Conservation (phyloP, 345 rosid genomes). For the Gossypium sturtianum region DNA sequence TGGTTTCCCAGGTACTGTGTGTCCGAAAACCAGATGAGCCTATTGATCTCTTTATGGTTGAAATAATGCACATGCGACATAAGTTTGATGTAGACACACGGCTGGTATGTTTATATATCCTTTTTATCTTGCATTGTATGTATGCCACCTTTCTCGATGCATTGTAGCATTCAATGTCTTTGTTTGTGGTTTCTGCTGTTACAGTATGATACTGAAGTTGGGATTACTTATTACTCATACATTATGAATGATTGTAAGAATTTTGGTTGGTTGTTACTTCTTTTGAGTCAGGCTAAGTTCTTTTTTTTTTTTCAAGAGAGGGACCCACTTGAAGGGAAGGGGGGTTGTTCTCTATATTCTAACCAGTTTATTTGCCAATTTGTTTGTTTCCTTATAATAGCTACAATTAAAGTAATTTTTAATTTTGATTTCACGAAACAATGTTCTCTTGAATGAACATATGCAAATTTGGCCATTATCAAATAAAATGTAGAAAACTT, state of each 20-base stretch:
- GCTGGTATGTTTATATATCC: constrained; percentile 42
- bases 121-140: background rate
- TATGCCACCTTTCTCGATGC: background rate
- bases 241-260: background rate
- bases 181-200: background rate
- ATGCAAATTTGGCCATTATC: background rate
- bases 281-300: background rate
- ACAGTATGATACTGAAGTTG: too few relatives aligned
- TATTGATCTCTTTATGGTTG: constrained; percentile 96
- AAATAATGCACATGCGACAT: constrained; percentile 99
- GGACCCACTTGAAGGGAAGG: background rate
- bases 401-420: background rate
- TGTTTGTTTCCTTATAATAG: background rate
- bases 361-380: background rate
- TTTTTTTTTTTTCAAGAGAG: background rate
- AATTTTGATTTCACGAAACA: background rate
- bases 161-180: background rate
- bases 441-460: background rate
- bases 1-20: constrained; percentile 68
- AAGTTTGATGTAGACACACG: constrained; percentile 96
- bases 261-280: background rate
- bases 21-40: constrained; percentile 80
- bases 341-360: background rate
- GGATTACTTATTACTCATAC: background rate
- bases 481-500: background rate